A percentile compares a stretch with the other conserved stretches of the same genome.
Conservation (phyloP, 2,329 filamentous ascomycete species). For the Akanthomyces dipterigenus region DNA sequence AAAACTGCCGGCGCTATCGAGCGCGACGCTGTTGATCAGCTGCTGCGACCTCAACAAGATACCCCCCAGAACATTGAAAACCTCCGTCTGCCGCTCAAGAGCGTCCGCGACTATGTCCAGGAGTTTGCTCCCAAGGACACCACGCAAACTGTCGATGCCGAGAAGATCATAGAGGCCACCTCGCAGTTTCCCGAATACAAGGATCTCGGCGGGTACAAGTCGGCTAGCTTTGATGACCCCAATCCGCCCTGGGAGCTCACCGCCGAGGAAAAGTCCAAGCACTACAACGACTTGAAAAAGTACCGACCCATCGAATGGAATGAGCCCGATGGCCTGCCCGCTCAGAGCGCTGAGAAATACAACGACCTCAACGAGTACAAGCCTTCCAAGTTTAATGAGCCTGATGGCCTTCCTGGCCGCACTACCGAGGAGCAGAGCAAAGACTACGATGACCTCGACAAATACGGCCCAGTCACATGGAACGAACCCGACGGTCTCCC, state of each 20-base stretch:
- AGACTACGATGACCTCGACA: constrained; percentile 28
- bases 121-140: constrained; percentile 16
- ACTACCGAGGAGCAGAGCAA: constrained; percentile 21
- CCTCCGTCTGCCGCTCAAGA: constrained; percentile 26
- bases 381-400: constrained; percentile 23
- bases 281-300: constrained; percentile 22
- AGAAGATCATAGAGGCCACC: constrained; percentile 21
- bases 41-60: constrained; percentile 29
- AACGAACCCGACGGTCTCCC: constrained; percentile 23
- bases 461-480: constrained; percentile 21
- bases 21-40: constrained; percentile 36
- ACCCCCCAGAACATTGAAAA: constrained; percentile 19
- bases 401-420: constrained; percentile 17
- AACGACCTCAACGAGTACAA: constrained; percentile 23
- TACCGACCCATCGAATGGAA: constrained; percentile 24
- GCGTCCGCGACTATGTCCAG: constrained; percentile 28
- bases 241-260: constrained; percentile 20
- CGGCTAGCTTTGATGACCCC: constrained; percentile 23
- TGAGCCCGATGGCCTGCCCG: constrained; percentile 11
- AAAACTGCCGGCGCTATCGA: constrained; percentile 39
- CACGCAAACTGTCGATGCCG: constrained; percentile 13
- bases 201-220: constrained; percentile 28
- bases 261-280: constrained; percentile 20
- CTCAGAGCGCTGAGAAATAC: constrained; percentile 19
- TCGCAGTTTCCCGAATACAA: constrained; percentile 25